These are phyloP conservation scores for Penicillium diatomitis DNA, from an alignment of 495 filamentous ascomycete genomes.

Conservation along the genomic window DNA sequence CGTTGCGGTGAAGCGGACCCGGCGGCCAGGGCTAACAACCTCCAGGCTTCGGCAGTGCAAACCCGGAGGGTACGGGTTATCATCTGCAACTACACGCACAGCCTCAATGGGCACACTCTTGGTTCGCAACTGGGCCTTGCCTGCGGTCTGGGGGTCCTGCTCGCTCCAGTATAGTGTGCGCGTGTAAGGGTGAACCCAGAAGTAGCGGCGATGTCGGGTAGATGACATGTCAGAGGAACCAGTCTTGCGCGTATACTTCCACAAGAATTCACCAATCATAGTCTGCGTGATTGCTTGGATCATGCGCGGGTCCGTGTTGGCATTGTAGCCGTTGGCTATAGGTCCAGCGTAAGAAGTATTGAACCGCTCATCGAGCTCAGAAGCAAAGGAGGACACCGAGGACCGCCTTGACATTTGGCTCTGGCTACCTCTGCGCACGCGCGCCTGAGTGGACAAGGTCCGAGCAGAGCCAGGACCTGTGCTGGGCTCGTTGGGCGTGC, in stretches of 20 bases:
- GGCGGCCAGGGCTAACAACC: conserved; percentile 79
- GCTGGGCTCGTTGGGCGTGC: conserved; percentile 53
- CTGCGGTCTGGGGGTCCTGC: conserved; percentile 70
- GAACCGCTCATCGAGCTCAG: conserved; percentile 86
- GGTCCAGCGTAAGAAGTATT: conserved; percentile 55
- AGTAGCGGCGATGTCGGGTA: conserved; percentile 87
- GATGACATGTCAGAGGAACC: conserved; percentile 78
- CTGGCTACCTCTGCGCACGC: conserved; percentile 30
- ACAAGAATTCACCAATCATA: conserved; percentile 98
- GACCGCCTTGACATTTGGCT: conserved; percentile 62
- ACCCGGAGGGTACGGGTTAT: conserved; percentile 91
- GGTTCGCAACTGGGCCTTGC: conserved; percentile 68
- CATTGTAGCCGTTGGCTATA: conserved; percentile 44
- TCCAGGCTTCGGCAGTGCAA: conserved; percentile 89
- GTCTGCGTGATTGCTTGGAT: conserved; percentile 99
- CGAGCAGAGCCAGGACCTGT: conserved; percentile 47
- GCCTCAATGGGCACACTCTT: conserved; percentile 95
- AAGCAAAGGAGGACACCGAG: conserved; percentile 89
- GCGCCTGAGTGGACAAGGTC: conserved; percentile 36
- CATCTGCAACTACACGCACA: conserved; percentile 87
- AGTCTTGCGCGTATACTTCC: conserved; percentile 95
- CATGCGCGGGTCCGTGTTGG: conserved; percentile 86
- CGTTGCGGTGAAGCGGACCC: conserved; percentile 85
- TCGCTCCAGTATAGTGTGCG: conserved; percentile 96
- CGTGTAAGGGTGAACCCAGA: conserved; percentile 99